These are phyloP conservation scores for Penicillium sp. DNA, from an alignment of 2,329 filamentous ascomycete genomes.

Conservation along the genomic window DNA sequence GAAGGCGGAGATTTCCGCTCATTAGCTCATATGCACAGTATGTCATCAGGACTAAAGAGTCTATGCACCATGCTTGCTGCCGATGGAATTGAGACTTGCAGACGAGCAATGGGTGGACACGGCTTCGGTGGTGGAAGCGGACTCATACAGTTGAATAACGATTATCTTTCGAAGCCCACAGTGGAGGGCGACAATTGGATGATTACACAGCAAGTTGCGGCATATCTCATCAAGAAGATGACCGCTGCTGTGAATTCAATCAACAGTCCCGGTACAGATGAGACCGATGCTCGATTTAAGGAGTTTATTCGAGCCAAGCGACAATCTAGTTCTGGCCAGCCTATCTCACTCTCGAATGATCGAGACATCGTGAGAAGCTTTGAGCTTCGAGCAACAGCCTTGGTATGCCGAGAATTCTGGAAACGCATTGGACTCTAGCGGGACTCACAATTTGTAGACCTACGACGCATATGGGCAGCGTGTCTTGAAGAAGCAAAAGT, in stretches of 20 bases:
- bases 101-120: conserved; percentile 58
- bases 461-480: conserved; percentile 49
- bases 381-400: conserved; percentile 17
- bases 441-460: conserved; percentile 21
- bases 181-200: conserved; percentile 63
- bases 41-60: conserved; percentile 59
- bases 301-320: conserved; percentile 14
- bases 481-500: conserved; percentile 51
- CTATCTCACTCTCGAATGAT: conserved; percentile 16
- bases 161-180: conserved; percentile 52
- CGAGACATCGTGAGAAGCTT: conserved; percentile 21
- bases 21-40: conserved; percentile 57
- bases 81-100: conserved; percentile 59
- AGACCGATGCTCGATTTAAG: conserved; percentile 24
- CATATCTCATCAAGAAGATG: conserved; percentile 57
- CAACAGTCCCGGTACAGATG: conserved; percentile 10
- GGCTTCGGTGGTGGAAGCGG: conserved; percentile 58
- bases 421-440: not conserved
- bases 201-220: conserved; percentile 58
- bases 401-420: conserved; percentile 9
- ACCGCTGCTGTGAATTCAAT: conserved; percentile 34
- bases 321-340: not conserved
- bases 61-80: conserved; percentile 58
- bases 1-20: conserved; percentile 54
- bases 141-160: conserved; percentile 54